Evolutionary conservation across 2,329 filamentous ascomycete genomes (phyloP).

Genomic region (Aspergillus sp.): DNA sequence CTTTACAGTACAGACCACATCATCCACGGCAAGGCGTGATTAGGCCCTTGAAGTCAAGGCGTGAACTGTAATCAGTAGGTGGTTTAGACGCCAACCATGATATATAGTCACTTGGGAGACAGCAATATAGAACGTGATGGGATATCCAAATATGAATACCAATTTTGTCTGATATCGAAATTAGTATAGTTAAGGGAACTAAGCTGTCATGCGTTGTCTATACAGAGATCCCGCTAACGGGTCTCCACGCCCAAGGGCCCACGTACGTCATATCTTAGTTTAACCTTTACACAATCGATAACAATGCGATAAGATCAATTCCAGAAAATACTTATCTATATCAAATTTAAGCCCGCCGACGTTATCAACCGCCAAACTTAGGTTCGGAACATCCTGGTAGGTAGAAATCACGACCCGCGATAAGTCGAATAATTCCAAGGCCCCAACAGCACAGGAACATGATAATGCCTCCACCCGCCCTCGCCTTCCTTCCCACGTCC

Average conservation of each 20-base stretch:
- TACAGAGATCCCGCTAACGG: neutral
- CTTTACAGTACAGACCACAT: too few relatives aligned
- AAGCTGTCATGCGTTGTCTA: neutral
- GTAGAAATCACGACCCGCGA: constrained; percentile 43
- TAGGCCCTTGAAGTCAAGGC: neutral
- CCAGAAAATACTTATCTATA: neutral
- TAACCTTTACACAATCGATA: neutral
- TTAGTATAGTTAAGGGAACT: neutral
- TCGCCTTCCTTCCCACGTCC: constrained; percentile 39
- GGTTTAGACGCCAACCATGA: neutral
- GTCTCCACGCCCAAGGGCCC: neutral
- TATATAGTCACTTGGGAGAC: neutral
- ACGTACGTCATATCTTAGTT: neutral
- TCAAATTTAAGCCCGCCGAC: neutral
- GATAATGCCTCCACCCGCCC: constrained; percentile 50
- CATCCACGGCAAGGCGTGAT: neutral
- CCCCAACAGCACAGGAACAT: constrained; percentile 52
- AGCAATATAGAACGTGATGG: neutral
- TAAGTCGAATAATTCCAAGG: constrained; percentile 55
- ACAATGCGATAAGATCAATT: neutral
- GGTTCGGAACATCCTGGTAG: neutral
- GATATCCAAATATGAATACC: neutral
- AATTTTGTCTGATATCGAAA: neutral
- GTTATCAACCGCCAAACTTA: neutral
- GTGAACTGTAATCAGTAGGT: neutral